Evolutionary conservation across 805 yeast genomes (phyloP), one percentile per base, ranked within the genome.

Genomic region (Teunomyces gatunensis): DNA sequence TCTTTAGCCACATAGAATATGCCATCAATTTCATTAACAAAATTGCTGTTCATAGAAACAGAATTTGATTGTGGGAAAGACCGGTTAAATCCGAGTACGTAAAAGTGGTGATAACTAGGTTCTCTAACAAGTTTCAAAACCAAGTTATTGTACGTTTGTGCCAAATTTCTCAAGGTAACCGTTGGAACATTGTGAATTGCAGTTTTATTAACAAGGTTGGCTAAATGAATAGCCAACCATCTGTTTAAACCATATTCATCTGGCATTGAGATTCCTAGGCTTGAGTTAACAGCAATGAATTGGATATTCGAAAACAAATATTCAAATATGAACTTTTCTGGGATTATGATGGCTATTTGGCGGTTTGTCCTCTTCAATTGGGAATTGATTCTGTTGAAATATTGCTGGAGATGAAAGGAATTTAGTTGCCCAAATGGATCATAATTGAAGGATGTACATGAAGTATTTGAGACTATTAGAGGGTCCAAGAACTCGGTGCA

Each of bases 401-500:
- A 63, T 11, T 50, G 42, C 5, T 47, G 42, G 29, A 63, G 48
- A 9, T 54, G 57, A 3, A 48, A 21, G 1, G 65, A 50, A 46
- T 54, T 54, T 13, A 58, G 36, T 3, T 61, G 60, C 6, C 63
- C 62, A 3, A 52, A 50, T 10, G 57, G 56, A 45, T 54, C 55
- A 39, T 49, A 51, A 18, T 50, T 54, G 32, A 47, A 45, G 17
- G 45, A 34, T 9, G 17, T 13, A 13, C 27, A 39, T 5, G 42
- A 45, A 5, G 42, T 28, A 17, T 51, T 53, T 7, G 53, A 44
- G 9, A 63, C 50, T 4, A 62, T 52, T 25, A 59, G 42, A 1
- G 67, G 68, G n/a, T 53, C 48, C 13, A 58, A 51, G 21, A 64
- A 57, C 28, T 56, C 53, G 6, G 59, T 40, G 13, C 60, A 61